These are phyloP conservation scores for Prunus mume DNA, from an alignment of 306 rosid genomes.

Conservation along the genomic window DNA sequence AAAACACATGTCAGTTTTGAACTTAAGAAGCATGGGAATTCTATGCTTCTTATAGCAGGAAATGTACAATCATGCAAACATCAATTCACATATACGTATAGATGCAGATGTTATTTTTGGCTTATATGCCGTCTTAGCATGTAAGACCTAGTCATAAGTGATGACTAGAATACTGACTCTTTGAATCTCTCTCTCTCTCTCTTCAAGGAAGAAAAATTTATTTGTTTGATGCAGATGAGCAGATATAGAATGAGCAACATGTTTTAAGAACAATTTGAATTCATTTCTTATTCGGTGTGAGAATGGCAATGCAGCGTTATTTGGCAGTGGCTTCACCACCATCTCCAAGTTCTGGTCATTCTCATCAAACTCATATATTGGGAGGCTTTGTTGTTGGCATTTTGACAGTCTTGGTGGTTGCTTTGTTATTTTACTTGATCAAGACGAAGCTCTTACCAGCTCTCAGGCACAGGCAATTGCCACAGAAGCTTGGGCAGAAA, in stretches of 20 bases:
- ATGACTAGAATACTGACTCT: not conserved
- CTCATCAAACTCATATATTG: slow-evolving; percentile 6
- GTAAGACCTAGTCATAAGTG: slow-evolving; percentile 20
- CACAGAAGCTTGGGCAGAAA: slow-evolving; percentile 21
- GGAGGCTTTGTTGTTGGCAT: slow-evolving; percentile 40
- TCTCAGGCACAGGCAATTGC: slow-evolving; percentile 22
- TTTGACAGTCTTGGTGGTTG: slow-evolving; percentile 35
- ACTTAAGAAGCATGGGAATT: not conserved
- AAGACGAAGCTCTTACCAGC: slow-evolving; percentile 38
- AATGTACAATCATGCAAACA: not conserved
- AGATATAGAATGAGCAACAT: not conserved
- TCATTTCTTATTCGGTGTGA: not conserved
- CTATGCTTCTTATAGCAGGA: not conserved
- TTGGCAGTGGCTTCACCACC: not conserved
- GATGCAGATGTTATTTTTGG: not conserved
- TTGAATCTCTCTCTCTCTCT: not conserved
- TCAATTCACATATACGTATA: not conserved
- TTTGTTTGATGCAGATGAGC: not conserved
- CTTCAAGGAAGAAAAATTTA: not conserved
- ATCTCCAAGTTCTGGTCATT: not conserved
- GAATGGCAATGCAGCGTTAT: not conserved
- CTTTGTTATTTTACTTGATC: slow-evolving; percentile 32
- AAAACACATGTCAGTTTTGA: slow-evolving; percentile 1
- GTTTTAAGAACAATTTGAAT: no score
- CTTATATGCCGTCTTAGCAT: slow-evolving; percentile 27